Evolutionary conservation across 768 basidiomycete species (phyloP), one percentile per base, ranked within the genome.

Genomic region (Boletellus sp.): DNA sequence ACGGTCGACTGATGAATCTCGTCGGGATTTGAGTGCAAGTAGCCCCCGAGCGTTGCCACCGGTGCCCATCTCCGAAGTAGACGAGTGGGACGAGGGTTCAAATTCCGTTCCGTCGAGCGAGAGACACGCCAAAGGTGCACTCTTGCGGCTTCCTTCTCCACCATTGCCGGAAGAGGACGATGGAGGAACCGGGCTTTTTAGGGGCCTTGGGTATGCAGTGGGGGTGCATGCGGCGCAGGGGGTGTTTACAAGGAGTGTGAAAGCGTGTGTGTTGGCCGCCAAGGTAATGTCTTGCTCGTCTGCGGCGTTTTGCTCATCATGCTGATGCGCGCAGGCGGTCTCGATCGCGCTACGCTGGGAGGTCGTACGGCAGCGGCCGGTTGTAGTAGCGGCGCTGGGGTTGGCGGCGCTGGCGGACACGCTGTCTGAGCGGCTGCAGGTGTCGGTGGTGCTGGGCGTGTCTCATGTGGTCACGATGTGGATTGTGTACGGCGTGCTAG

Each of bases 361-460:
- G 15, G 28, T 45, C 7, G 31, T 68, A 47, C 67, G 36, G 26
- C 62, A 60, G 7, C 65, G 64, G 33, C 58, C 63, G 2, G 46
- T 63, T 23, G 44, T 69, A 4, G 40, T 68, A 45, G 63, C 50
- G 0, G 46, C 59, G 13, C 60, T 74, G 34, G 62, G 70, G 8
- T 53, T 58, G 1, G 67, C 74, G 2, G 77, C 77, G 2, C 57
- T 79, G 23, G 49, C 66, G 19, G 80, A 81, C 64, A 77, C 74
- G 12, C 66, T 75, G 62, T 73, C 72, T 22, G 76, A 78, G 40
- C 63, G 61, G 19, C 51, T 76, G 10, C 48, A 55, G 44, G 56
- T 69, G 15, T 75, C 77, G 0, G 34, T 72, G 1, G 50, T 71
- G 28, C 63, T 81, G 15, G 73, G 69, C 0, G 20, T 67, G 20